Conservation (phyloP, 2,329 filamentous ascomycete species). For the Aspergillus carbonarius region DNA sequence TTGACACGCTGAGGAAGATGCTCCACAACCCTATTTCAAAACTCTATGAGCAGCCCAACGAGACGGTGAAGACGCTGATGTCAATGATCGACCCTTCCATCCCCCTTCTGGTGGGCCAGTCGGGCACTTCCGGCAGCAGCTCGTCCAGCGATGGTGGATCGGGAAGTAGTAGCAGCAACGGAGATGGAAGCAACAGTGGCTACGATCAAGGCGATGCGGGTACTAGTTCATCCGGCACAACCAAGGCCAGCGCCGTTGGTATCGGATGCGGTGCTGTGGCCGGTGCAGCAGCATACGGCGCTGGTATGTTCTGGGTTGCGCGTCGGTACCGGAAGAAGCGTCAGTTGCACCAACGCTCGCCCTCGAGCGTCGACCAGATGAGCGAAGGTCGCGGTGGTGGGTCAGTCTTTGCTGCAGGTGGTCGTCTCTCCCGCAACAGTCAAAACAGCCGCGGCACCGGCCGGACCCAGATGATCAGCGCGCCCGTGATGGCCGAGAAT, state of each 20-base stretch:
- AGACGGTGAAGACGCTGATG: slow-evolving; percentile 71
- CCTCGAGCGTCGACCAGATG: slow-evolving; percentile 67
- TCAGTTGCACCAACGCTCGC: slow-evolving; percentile 71
- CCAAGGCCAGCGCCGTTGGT: slow-evolving; percentile 52
- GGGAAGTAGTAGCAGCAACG: slow-evolving; percentile 43
- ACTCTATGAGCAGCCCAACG: slow-evolving; percentile 69
- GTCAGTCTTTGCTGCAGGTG: slow-evolving; percentile 47
- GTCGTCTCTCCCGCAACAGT: slow-evolving; percentile 42
- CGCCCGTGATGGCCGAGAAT: slow-evolving; percentile 89
- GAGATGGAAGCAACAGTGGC: slow-evolving; percentile 40
- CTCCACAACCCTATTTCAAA: slow-evolving; percentile 69
- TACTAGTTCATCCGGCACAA: slow-evolving; percentile 45
- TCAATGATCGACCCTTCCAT: slow-evolving; percentile 81
- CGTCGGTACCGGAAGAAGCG: slow-evolving; percentile 86
- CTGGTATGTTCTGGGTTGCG: slow-evolving; percentile 90
- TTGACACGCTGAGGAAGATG: slow-evolving; percentile 67
- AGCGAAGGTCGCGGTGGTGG: slow-evolving; percentile 59
- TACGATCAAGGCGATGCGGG: slow-evolving; percentile 47
- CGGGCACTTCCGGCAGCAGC: slow-evolving; percentile 46
- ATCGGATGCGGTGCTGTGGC: slow-evolving; percentile 76
- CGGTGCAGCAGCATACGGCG: slow-evolving; percentile 82
- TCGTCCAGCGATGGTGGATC: slow-evolving; percentile 31
- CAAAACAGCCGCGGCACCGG: slow-evolving; percentile 69
- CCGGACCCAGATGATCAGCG: slow-evolving; percentile 74
- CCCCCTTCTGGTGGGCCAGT: slow-evolving; percentile 58